These are phyloP conservation scores for Voacanga thouarsii DNA, from an alignment of 257 asterid genomes.

Conservation along the genomic window DNA sequence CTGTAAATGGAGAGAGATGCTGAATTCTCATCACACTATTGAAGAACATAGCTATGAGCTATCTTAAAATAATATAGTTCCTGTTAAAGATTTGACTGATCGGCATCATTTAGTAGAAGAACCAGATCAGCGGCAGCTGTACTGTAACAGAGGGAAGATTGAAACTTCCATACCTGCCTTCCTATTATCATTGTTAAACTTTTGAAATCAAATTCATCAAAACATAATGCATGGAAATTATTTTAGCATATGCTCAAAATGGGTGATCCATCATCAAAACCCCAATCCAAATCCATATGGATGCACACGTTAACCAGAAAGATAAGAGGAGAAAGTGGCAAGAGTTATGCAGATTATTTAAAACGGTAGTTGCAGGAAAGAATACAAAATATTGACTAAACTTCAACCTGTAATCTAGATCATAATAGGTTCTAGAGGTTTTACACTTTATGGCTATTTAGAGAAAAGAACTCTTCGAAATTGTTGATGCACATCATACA, in stretches of 20 bases:
- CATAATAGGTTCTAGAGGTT: not conserved
- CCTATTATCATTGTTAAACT: not conserved
- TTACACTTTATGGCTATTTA: not conserved
- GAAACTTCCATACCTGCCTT: not conserved
- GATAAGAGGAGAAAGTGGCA: not conserved
- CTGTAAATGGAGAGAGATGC: constrained; percentile 44
- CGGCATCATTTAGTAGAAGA: not conserved
- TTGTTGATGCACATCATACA: not conserved
- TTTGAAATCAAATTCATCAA: not conserved
- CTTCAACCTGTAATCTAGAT: not conserved
- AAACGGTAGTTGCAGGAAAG: not conserved
- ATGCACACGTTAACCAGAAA: not conserved
- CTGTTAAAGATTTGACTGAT: not conserved
- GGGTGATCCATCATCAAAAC: not conserved
- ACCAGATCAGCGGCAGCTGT: not conserved
- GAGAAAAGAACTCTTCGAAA: not conserved
- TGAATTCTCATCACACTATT: not conserved
- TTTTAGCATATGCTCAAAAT: not conserved
- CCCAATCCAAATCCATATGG: not conserved
- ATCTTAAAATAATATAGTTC: too few relatives aligned
- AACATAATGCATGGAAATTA: not conserved
- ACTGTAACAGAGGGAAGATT: not conserved
- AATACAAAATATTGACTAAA: not conserved
- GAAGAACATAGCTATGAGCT: too few relatives aligned
- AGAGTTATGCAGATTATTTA: not conserved